phyloP scores from a whole-genome alignment of 495 filamentous ascomycete species.

The Letharia lupina region DNA sequence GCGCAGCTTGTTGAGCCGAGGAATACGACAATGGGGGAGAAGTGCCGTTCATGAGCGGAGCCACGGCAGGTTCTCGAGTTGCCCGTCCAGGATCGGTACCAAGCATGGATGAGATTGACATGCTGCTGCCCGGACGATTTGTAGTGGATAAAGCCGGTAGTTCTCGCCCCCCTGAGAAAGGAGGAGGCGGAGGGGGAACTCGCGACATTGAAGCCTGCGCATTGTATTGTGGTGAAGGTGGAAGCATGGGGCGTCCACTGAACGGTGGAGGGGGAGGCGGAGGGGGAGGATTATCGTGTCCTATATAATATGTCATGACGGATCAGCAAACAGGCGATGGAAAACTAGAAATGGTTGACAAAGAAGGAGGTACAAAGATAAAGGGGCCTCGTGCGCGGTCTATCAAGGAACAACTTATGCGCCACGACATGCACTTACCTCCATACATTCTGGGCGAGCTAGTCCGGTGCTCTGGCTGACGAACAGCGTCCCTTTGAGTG shows the following conservation, averaged over 20 bases:
- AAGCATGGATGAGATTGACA: conserved; percentile 96
- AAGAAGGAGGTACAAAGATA: background rate
- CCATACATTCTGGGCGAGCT: conserved; percentile 25
- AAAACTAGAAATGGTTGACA: background rate
- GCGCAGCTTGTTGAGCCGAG: conserved; percentile 23
- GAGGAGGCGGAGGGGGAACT: conserved; percentile 34
- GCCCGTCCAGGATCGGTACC: conserved; percentile 55
- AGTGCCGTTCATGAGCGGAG: conserved; percentile 22
- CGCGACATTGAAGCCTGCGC: conserved; percentile 30
- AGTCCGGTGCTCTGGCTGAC: conserved; percentile 8
- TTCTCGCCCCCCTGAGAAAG: conserved; percentile 45
- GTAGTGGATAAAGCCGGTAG: conserved; percentile 38
- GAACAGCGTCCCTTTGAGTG: conserved; percentile 9
- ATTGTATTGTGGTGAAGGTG: conserved; percentile 47
- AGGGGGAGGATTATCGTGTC: conserved; percentile 12
- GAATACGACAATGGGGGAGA: conserved; percentile 13
- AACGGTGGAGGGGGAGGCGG: conserved; percentile 40
- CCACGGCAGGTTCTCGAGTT: conserved; percentile 41
- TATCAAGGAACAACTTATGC: background rate
- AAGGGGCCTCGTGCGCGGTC: background rate
- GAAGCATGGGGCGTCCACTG: conserved; percentile 49
- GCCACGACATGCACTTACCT: conserved; percentile 13
- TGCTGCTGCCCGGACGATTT: conserved; percentile 62
- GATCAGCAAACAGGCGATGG: background rate
- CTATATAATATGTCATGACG: background rate